These are phyloP conservation scores for Amylocystis lapponica DNA, from an alignment of 768 basidiomycete species.

Conservation along the genomic window DNA sequence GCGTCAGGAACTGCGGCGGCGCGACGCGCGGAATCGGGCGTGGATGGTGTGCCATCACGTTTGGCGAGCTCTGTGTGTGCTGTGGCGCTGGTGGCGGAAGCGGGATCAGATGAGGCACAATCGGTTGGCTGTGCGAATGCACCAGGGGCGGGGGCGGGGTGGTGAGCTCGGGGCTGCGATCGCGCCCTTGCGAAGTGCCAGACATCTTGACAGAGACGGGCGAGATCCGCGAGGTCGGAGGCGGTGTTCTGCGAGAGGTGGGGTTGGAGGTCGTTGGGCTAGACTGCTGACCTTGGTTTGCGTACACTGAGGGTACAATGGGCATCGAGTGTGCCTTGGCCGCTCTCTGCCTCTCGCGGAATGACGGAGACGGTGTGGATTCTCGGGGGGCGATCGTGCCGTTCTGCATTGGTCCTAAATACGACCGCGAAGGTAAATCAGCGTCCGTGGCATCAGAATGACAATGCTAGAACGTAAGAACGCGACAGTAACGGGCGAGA, in stretches of 20 bases:
- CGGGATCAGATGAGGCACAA: constrained; percentile 21
- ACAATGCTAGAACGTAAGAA: background rate
- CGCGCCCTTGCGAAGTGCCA: constrained; percentile 15
- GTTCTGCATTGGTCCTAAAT: constrained; percentile 26
- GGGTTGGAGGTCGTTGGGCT: constrained; percentile 29
- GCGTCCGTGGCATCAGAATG: constrained; percentile 6
- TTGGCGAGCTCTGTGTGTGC: constrained; percentile 22
- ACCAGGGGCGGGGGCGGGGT: constrained; percentile 38
- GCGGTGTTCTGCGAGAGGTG: constrained; percentile 29
- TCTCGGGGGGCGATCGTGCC: constrained; percentile 36
- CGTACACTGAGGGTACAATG: constrained; percentile 50
- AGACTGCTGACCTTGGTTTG: constrained; percentile 30
- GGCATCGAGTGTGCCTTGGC: constrained; percentile 59
- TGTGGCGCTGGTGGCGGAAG: constrained; percentile 32
- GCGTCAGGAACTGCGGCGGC: constrained; percentile 49
- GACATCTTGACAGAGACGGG: constrained; percentile 29
- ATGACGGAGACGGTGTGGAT: constrained; percentile 36
- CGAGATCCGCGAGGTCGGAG: constrained; percentile 24
- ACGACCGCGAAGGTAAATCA: constrained; percentile 12
- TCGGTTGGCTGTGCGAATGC: constrained; percentile 26
- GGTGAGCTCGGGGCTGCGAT: constrained; percentile 33
- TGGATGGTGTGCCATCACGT: constrained; percentile 43
- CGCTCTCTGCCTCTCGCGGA: constrained; percentile 43
- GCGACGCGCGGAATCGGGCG: constrained; percentile 56
- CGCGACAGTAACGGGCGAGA: background rate